Evolutionary conservation across 1,139 yeast genomes (phyloP).

Genomic region (Suhomyces guaymorum): DNA sequence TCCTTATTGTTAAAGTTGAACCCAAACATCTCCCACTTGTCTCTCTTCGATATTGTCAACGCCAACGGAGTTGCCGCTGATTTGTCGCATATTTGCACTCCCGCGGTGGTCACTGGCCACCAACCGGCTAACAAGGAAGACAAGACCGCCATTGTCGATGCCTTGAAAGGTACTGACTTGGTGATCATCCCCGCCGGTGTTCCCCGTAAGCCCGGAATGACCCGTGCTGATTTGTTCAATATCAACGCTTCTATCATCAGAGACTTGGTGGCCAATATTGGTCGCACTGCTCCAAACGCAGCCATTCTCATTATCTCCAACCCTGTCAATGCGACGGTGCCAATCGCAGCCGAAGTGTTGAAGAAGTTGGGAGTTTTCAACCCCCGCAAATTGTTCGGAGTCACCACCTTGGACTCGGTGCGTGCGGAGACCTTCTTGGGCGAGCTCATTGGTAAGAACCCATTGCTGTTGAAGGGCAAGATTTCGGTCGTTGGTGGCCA

Average conservation of each 20-base stretch:
- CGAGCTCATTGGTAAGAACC: conserved; percentile 37
- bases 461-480: conserved; percentile 45
- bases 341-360: conserved; percentile 72
- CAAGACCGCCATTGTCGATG: conserved; percentile 45
- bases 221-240: conserved; percentile 73
- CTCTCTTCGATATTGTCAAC: conserved; percentile 66
- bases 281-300: conserved; percentile 60
- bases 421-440: conserved; percentile 68
- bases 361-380: conserved; percentile 61
- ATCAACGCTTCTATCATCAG: conserved; percentile 71
- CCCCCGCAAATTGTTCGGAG: conserved; percentile 68
- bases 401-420: conserved; percentile 69
- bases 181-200: conserved; percentile 83
- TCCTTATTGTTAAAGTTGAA: conserved; percentile 64
- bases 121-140: conserved; percentile 54
- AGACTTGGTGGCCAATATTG: conserved; percentile 59
- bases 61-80: conserved; percentile 76
- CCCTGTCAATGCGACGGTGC: conserved; percentile 76
- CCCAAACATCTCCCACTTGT: conserved; percentile 53
- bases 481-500: conserved; percentile 74
- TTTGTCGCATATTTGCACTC: conserved; percentile 67
- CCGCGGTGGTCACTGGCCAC: conserved; percentile 56
- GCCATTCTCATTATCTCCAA: conserved; percentile 68
- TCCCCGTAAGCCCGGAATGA: conserved; percentile 80
- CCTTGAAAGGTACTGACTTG: conserved; percentile 56